Evolutionary conservation across 805 yeast genomes (phyloP).

Genomic region (Candida sonorensis): DNA sequence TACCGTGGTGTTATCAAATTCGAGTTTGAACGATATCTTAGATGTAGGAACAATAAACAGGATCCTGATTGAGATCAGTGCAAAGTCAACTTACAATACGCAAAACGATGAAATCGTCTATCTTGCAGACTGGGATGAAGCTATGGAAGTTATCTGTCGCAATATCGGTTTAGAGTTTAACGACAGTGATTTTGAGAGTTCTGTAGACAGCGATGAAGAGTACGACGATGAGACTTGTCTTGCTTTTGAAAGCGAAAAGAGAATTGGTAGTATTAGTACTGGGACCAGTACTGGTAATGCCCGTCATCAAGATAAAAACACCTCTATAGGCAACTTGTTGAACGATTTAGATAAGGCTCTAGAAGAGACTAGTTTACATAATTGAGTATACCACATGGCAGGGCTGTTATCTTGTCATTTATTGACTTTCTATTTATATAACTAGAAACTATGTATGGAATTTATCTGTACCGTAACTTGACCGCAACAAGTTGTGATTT

Average conservation of each 20-base stretch:
- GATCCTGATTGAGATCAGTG: slow-evolving; percentile 23
- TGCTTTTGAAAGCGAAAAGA: slow-evolving; percentile 1
- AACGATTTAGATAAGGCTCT: slow-evolving; percentile 17
- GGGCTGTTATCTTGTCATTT: no score
- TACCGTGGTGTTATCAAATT: slow-evolving; percentile 21
- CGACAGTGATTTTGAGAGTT: slow-evolving; percentile 25
- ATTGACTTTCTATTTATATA: no score
- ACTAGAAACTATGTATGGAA: no score
- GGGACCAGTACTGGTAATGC: slow-evolving; percentile 1
- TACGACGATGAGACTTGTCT: slow-evolving; percentile 1
- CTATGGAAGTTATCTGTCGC: slow-evolving; percentile 29
- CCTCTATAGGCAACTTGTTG: slow-evolving; percentile 15
- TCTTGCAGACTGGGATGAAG: slow-evolving; percentile 28
- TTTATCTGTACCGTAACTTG: no score
- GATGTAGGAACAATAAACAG: slow-evolving; percentile 14
- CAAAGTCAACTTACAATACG: no score
- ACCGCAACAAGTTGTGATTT: not conserved
- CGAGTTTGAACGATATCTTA: slow-evolving; percentile 11
- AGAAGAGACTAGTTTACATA: slow-evolving; percentile 11
- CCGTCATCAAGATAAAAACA: no score
- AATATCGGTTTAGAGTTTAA: slow-evolving; percentile 28
- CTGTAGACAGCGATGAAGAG: slow-evolving; percentile 7
- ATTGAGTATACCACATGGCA: no score
- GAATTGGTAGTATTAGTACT: slow-evolving; percentile 1
- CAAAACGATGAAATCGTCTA: no score